Conservation (phyloP, 345 rosid genomes). For the Lepidium didymum region DNA sequence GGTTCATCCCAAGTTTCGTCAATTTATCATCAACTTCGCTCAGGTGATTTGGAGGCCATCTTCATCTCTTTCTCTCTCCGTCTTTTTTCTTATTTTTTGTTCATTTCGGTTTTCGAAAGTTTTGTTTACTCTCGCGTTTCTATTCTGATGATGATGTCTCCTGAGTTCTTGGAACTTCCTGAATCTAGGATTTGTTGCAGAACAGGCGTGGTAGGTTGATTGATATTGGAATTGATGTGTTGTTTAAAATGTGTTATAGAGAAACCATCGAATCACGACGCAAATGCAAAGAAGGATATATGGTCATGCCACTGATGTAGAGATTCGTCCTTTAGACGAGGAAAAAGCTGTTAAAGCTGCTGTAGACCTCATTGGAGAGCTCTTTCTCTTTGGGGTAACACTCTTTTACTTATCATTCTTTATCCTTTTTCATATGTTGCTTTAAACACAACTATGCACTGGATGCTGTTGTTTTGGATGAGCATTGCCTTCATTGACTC, state of each 20-base stretch:
- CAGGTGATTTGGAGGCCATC: slow-evolving; percentile 39
- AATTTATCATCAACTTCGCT: slow-evolving; percentile 56
- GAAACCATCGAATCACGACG: slow-evolving; percentile 71
- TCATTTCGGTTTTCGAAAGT: not conserved
- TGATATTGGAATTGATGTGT: not conserved
- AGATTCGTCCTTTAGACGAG: slow-evolving; percentile 83
- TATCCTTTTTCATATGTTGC: not conserved
- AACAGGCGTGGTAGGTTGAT: not conserved
- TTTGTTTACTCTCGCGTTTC: not conserved
- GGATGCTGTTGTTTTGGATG: not conserved
- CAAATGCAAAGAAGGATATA: slow-evolving; percentile 69
- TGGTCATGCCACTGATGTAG: slow-evolving; percentile 76
- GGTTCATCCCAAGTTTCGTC: slow-evolving; percentile 71
- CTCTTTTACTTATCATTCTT: not conserved
- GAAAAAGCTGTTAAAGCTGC: slow-evolving; percentile 98
- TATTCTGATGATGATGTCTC: not conserved
- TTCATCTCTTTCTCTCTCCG: not conserved
- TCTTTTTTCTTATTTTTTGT: not conserved
- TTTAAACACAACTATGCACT: not conserved
- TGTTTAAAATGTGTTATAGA: slow-evolving; percentile 31
- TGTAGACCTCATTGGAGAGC: slow-evolving; percentile 78
- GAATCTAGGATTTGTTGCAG: not conserved
- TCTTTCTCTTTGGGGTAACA: slow-evolving; percentile 74
- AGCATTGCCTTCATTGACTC: not conserved
- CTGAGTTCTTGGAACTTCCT: not conserved